Base-by-base conservation (phyloP, 2,329 filamentous ascomycete species). In the Hortaea werneckii region DNA sequence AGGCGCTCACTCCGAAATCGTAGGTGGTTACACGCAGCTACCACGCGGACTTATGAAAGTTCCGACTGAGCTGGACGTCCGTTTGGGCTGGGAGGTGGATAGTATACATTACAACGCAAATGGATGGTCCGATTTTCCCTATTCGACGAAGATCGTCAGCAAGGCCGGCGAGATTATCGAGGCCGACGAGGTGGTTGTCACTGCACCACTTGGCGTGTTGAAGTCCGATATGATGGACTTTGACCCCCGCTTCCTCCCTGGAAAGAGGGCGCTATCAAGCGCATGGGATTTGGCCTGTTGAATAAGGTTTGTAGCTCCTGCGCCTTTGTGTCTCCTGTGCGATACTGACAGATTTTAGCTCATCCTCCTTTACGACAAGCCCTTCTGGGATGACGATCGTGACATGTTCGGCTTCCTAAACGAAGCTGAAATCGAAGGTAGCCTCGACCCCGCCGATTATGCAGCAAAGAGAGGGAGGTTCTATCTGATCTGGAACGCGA, bases 401-500 rank as follows among this genome's bases (percentile, higher is more conserved):
- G 88, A 98, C 63, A 96, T 98, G 65, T 95, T 98, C 64, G 94
- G 92, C 8, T 79, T 95, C 37, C 71, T 98, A 37, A 83, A 89
- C 47, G 81, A 87, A 54, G 81, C 89, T 3, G 71, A 75, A 20
- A 77, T 79, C 49, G 71, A 75, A 3, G 75, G 80, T 46, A 94
- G 87, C 59, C 74, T 89, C 45, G 73, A 81, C 39, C 87, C 94
- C 58, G 77, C 78, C 42, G 85, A 95, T 53, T 96, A 96, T 59
- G 73, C 80, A 5, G 72, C 76, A 3, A 82, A 80, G 50, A 80
- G 90, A 44, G 90, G 90, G n/a, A 83, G 89, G 26, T 95, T 95
- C 67, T 98, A 96, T 59, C 79, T 98, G 56, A 96, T 95, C 78
- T 96, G 95, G 78, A 96, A 98, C 58, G 87, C 88, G 45, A 83